These are phyloP conservation scores for Coprinellus micaceus DNA, from an alignment of 768 basidiomycete genomes.

Conservation along the genomic window DNA sequence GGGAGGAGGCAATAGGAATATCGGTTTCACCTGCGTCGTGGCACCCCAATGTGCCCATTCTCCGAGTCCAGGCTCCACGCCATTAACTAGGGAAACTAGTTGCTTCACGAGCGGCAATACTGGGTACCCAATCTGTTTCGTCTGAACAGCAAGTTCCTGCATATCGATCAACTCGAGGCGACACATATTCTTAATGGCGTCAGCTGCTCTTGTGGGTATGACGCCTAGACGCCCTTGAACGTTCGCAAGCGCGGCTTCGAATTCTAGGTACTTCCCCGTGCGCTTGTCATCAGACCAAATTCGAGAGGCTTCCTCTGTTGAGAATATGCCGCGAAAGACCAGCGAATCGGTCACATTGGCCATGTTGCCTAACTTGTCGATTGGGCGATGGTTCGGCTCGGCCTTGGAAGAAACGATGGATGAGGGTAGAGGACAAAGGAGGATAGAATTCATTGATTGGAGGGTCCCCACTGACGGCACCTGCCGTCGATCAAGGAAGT, in stretches of 20 bases:
- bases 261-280: slow-evolving; percentile 31
- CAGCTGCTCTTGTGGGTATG: slow-evolving; percentile 37
- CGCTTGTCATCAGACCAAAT: slow-evolving; percentile 40
- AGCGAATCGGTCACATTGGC: slow-evolving; percentile 31
- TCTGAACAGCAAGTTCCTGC: slow-evolving; percentile 34
- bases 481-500: neutral
- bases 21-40: slow-evolving; percentile 39
- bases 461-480: neutral
- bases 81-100: slow-evolving; percentile 36
- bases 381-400: neutral
- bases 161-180: slow-evolving; percentile 31
- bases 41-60: slow-evolving; percentile 49
- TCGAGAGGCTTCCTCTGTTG: slow-evolving; percentile 31
- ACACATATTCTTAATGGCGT: slow-evolving; percentile 33
- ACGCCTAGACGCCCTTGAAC: slow-evolving; percentile 36
- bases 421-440: slow-evolving; percentile 14
- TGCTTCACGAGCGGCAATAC: slow-evolving; percentile 43
- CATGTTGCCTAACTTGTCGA: slow-evolving; percentile 16
- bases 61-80: slow-evolving; percentile 29
- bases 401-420: slow-evolving; percentile 22
- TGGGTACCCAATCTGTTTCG: slow-evolving; percentile 42
- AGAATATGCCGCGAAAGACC: slow-evolving; percentile 39
- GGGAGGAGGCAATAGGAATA: neutral
- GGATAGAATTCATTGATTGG: neutral
- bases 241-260: slow-evolving; percentile 21